Conservation (phyloP, 176 grass and related monocot species). For the Themeda triandra region DNA sequence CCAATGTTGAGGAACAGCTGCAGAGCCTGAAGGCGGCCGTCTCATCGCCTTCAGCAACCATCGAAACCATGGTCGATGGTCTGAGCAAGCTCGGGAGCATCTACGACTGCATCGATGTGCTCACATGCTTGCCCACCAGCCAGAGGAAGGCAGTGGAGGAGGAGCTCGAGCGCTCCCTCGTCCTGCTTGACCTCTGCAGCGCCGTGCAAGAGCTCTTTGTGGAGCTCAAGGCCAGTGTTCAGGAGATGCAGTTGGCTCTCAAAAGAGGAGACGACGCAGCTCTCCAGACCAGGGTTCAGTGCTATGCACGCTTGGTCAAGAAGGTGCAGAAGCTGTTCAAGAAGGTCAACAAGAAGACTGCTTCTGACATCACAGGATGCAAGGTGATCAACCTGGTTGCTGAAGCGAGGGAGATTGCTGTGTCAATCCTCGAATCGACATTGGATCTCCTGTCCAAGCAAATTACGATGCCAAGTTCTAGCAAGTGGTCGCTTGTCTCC, state of each 20-base stretch:
- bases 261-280: constrained; percentile 20
- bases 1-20: constrained; percentile 4
- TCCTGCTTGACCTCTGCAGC: constrained; percentile 43
- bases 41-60: constrained; percentile 1
- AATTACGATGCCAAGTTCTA: background rate
- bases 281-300: constrained; percentile 16
- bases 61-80: background rate
- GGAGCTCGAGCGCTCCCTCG: constrained; percentile 44
- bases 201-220: constrained; percentile 24
- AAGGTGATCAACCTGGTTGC: background rate
- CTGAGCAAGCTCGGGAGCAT: constrained; percentile 15
- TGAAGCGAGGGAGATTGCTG: background rate
- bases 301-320: background rate
- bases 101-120: constrained; percentile 21
- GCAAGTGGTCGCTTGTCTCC: constrained; percentile 15
- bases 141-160: constrained; percentile 47
- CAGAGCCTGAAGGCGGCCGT: constrained; percentile 16
- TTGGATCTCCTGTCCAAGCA: background rate
- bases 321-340: background rate
- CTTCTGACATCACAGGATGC: background rate
- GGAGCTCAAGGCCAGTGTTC: constrained; percentile 24
- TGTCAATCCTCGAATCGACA: background rate
- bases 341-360: background rate
- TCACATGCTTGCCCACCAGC: constrained; percentile 37
- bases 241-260: constrained; percentile 21